Conservation (phyloP, 495 filamentous ascomycete species). For the Parathielavia appendiculata region DNA sequence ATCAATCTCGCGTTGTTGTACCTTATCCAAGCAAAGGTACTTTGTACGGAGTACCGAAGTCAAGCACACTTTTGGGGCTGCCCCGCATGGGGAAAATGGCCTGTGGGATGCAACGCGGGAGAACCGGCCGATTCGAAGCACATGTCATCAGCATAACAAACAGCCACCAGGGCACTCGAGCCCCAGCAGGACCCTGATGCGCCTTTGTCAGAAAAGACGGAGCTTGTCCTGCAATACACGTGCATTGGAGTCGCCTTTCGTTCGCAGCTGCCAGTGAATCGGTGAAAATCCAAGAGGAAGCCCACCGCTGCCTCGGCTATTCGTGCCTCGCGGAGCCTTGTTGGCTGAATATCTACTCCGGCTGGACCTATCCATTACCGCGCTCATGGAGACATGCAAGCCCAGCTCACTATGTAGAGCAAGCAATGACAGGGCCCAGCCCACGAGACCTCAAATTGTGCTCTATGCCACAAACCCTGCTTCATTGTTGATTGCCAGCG, state of each 20-base stretch:
- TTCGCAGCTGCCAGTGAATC: neutral
- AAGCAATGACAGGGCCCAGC: neutral
- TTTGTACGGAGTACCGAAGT: neutral
- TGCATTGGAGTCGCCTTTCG: neutral
- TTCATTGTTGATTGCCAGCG: neutral
- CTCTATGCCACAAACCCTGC: neutral
- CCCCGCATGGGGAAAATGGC: neutral
- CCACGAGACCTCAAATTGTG: neutral
- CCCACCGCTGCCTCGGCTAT: slow-evolving; percentile 13
- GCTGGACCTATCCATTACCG: slow-evolving; percentile 8
- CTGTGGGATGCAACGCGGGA: neutral
- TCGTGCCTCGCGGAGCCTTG: slow-evolving; percentile 10
- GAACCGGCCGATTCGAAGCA: slow-evolving; percentile 3
- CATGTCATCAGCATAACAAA: slow-evolving; percentile 18
- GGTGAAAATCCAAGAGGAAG: neutral
- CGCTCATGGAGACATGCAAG: neutral
- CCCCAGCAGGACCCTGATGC: neutral
- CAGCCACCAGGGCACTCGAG: neutral
- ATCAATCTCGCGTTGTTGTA: no score
- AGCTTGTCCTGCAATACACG: neutral
- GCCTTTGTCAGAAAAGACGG: neutral
- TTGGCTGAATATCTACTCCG: neutral
- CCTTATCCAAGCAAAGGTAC: no score
- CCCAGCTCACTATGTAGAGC: neutral
- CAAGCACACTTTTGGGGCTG: neutral